Evolutionary conservation across 2,329 filamentous ascomycete genomes (phyloP).

Genomic region (Pseudogymnoascus sp.): DNA sequence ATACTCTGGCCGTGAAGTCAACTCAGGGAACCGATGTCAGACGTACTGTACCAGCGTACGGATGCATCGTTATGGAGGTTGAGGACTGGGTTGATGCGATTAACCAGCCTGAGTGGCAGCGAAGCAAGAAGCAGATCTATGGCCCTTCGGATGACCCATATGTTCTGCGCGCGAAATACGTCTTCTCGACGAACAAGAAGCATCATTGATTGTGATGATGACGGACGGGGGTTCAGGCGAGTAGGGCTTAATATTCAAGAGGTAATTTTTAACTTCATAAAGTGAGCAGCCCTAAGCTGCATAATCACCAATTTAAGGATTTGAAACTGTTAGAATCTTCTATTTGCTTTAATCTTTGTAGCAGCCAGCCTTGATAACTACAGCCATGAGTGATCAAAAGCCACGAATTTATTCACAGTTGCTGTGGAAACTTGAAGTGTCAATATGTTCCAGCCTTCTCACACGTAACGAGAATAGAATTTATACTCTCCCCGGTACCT

Average conservation of each 20-base stretch:
- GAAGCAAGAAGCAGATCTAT: constrained; percentile 53
- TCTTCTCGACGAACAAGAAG: constrained; percentile 36
- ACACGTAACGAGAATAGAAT: too few species aligned
- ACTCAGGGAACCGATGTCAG: constrained; percentile 58
- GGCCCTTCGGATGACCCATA: constrained; percentile 52
- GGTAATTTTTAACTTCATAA: background rate
- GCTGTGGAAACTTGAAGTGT: background rate
- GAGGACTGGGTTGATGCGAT: constrained; percentile 92
- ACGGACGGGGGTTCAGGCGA: too few species aligned
- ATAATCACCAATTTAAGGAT: background rate
- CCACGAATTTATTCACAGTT: constrained; percentile 9
- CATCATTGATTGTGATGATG: background rate
- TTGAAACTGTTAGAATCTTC: too few species aligned
- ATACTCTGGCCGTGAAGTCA: constrained; percentile 55
- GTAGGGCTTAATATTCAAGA: background rate
- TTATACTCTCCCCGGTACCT: too few species aligned
- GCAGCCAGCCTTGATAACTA: background rate
- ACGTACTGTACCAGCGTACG: constrained; percentile 63
- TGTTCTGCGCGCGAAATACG: constrained; percentile 54
- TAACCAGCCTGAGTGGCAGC: constrained; percentile 83
- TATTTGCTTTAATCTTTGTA: too few species aligned
- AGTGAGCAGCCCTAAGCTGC: background rate
- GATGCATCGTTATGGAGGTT: constrained; percentile 84
- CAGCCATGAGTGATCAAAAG: background rate
- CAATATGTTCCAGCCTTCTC: too few species aligned